A percentile compares a stretch with the other conserved stretches of the same genome.
Conservation (phyloP, 345 rosid species). For the Turritis glabra region DNA sequence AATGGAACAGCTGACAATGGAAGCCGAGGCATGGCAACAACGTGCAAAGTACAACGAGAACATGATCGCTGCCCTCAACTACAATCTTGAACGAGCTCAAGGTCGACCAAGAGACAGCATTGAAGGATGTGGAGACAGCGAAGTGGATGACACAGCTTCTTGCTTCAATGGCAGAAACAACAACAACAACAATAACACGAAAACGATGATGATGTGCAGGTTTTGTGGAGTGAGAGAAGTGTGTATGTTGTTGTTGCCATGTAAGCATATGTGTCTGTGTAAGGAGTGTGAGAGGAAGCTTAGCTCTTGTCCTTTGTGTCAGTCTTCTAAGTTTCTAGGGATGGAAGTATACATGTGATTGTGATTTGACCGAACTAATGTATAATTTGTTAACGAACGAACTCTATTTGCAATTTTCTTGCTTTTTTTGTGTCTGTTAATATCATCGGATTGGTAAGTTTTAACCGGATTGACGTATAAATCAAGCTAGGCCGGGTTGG, state of each 20-base stretch:
- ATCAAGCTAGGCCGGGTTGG: not conserved
- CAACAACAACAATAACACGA: conserved; percentile 41
- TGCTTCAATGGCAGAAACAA: conserved; percentile 66
- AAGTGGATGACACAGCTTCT: conserved; percentile 85
- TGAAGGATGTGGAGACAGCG: conserved; percentile 94
- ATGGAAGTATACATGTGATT: conserved; percentile 82
- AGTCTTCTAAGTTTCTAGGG: conserved; percentile 68
- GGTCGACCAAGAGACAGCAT: conserved; percentile 64
- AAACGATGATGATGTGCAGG: conserved; percentile 66
- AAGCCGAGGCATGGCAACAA: conserved; percentile 82
- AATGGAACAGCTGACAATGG: conserved; percentile 64
- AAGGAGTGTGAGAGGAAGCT: conserved; percentile 85
- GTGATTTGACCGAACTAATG: conserved; percentile 5
- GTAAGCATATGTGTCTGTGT: conserved; percentile 95
- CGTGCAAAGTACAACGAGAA: conserved; percentile 71
- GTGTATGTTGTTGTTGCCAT: conserved; percentile 84
- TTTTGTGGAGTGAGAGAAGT: conserved; percentile 70
- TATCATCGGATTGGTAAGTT: conserved; percentile 1
- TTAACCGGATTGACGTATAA: not conserved
- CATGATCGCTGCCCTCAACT: conserved; percentile 64
- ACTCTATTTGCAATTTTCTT: conserved; percentile 26
- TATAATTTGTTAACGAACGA: conserved; percentile 29
- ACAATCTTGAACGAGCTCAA: conserved; percentile 68
- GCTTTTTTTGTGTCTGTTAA: not conserved
- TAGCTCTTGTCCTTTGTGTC: conserved; percentile 83